phyloP scores from a whole-genome alignment of 345 rosid genomes.

The Turnera subulata region DNA sequence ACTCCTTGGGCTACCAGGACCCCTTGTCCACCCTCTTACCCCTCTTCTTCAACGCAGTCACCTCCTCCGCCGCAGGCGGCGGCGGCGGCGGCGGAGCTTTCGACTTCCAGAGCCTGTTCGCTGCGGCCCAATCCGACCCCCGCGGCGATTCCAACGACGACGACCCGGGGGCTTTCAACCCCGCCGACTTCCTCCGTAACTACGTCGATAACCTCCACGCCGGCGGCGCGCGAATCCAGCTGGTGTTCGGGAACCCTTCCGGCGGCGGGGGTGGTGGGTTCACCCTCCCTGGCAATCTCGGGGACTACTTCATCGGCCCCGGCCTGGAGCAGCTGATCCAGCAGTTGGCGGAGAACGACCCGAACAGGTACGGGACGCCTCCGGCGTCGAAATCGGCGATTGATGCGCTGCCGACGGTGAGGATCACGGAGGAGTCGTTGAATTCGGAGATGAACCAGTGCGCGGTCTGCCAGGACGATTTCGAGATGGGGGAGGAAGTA shows the following conservation, averaged over 20 bases:
- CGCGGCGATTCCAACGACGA: conserved; percentile 7
- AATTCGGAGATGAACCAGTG: conserved; percentile 50
- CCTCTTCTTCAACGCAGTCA: conserved; percentile 20
- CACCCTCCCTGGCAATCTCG: conserved; percentile 29
- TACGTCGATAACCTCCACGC: conserved; percentile 32
- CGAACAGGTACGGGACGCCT: conserved; percentile 42
- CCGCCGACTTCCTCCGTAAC: conserved; percentile 33
- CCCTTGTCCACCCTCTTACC: conserved; percentile 27
- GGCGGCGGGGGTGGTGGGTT: not conserved
- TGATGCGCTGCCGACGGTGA: conserved; percentile 30
- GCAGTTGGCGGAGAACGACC: conserved; percentile 49
- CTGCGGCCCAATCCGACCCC: not conserved
- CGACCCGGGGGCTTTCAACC: conserved; percentile 22
- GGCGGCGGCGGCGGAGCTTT: no score
- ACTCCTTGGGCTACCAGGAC: conserved; percentile 14
- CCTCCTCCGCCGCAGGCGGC: no score
- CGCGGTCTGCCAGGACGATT: conserved; percentile 44
- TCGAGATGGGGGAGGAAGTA: conserved; percentile 35
- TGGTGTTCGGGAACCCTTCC: conserved; percentile 31
- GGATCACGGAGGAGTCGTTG: conserved; percentile 22
- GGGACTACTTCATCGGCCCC: conserved; percentile 45
- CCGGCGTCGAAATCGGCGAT: conserved; percentile 42
- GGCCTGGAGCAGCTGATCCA: conserved; percentile 48
- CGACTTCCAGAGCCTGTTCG: conserved; percentile 21
- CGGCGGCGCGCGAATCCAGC: conserved; percentile 41